A percentile compares a stretch with the other conserved stretches of the same genome.
Evolutionary conservation across 805 yeast species (phyloP).

Genomic region (Pichia manshurica): DNA sequence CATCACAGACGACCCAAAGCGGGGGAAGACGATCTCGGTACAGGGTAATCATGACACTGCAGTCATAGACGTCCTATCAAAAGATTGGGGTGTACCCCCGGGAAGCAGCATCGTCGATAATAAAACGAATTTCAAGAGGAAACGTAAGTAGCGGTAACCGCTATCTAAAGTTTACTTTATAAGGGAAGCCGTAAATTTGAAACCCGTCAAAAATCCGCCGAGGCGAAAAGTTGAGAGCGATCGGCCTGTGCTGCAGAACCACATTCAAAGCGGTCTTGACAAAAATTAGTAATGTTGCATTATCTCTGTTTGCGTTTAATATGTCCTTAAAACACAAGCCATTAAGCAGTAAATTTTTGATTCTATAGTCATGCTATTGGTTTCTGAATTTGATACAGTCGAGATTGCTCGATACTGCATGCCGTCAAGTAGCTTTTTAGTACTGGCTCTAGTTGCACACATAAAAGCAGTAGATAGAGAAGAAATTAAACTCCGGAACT

Average conservation of each 20-base stretch:
- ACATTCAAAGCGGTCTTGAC: neutral
- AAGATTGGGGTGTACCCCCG: slow-evolving; percentile 55
- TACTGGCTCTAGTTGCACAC: too few relatives aligned
- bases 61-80: slow-evolving; percentile 51
- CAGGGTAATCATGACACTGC: slow-evolving; percentile 83
- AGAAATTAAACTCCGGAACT: too few relatives aligned
- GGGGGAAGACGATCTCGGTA: slow-evolving; percentile 63
- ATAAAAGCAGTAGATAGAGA: too few relatives aligned
- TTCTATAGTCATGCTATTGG: too few relatives aligned
- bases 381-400: too few relatives aligned
- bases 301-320: neutral
- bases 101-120: slow-evolving; percentile 63
- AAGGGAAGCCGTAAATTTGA: too few relatives aligned
- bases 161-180: too few relatives aligned
- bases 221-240: neutral
- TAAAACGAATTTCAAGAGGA: slow-evolving; percentile 38
- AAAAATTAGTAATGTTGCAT: neutral
- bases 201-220: too few relatives aligned
- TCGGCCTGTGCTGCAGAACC: neutral
- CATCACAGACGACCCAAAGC: slow-evolving; percentile 48
- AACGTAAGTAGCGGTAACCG: neutral
- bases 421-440: too few relatives aligned
- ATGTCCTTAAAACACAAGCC: too few relatives aligned
- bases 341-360: too few relatives aligned
- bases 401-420: too few relatives aligned